These are phyloP conservation scores for Lactarius pseudohatsudake DNA, from an alignment of 768 basidiomycete species.

Conservation along the genomic window DNA sequence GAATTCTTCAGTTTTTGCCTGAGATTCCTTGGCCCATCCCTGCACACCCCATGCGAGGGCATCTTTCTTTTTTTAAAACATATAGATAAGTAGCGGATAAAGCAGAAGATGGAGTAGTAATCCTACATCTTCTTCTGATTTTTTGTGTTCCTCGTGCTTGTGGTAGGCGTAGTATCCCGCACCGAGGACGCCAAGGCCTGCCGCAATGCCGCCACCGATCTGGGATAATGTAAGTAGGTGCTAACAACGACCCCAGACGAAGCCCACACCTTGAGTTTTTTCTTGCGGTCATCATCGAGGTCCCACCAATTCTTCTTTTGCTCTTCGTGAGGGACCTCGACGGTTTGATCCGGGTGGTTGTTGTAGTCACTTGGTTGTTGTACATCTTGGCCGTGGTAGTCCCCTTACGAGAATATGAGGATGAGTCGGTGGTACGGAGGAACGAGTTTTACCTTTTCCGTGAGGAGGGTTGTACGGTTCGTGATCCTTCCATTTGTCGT, in stretches of 20 bases:
- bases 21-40: conserved; percentile 59
- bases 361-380: conserved; percentile 29
- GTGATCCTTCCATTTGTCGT: conserved; percentile 28
- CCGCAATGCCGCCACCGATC: conserved; percentile 65
- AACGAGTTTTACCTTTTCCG: conserved; percentile 26
- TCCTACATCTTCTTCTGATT: conserved; percentile 54
- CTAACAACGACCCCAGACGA: not conserved
- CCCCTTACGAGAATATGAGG: not conserved
- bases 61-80: conserved; percentile 41
- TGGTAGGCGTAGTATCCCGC: conserved; percentile 55
- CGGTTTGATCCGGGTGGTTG: conserved; percentile 34
- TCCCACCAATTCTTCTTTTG: conserved; percentile 57
- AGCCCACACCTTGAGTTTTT: conserved; percentile 51
- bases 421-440: not conserved
- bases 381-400: conserved; percentile 21
- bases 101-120: not conserved
- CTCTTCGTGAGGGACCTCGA: conserved; percentile 43
- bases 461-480: conserved; percentile 21
- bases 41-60: conserved; percentile 49
- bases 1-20: conserved; percentile 52
- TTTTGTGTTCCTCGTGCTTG: conserved; percentile 47
- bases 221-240: conserved; percentile 32
- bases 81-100: not conserved
- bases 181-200: conserved; percentile 51
- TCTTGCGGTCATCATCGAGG: conserved; percentile 54